Evolutionary conservation across 2,329 filamentous ascomycete species (phyloP).

Genomic region (Camptophora hylomeconis): DNA sequence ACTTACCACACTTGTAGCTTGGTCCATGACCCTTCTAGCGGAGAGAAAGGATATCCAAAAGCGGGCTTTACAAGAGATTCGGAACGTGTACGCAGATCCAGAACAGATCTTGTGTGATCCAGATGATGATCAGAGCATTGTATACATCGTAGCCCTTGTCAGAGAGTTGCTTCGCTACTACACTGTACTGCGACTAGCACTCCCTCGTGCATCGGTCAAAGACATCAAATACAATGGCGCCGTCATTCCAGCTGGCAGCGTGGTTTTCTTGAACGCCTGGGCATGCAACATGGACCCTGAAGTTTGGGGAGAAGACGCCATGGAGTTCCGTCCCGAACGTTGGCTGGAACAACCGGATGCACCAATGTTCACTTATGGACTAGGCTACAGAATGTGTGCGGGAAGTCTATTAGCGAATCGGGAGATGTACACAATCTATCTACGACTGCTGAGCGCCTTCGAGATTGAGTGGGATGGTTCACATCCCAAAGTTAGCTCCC

Average conservation of each 20-base stretch:
- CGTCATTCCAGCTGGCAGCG: constrained; percentile 48
- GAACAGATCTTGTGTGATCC: constrained; percentile 42
- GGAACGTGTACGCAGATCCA: constrained; percentile 39
- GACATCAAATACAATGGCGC: constrained; percentile 46
- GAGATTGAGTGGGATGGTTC: constrained; percentile 40
- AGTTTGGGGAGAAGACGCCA: constrained; percentile 43
- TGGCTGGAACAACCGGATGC: constrained; percentile 53
- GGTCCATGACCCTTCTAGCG: constrained; percentile 49
- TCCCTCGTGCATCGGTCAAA: constrained; percentile 48
- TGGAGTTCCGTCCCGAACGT: constrained; percentile 47
- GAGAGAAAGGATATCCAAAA: constrained; percentile 49
- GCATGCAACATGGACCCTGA: constrained; percentile 53
- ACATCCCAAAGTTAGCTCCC: constrained; percentile 24
- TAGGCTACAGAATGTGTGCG: constrained; percentile 57
- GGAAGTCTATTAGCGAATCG: constrained; percentile 50
- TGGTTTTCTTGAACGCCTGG: constrained; percentile 55
- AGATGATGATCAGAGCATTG: constrained; percentile 50
- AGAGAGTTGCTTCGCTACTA: constrained; percentile 50
- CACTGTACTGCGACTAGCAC: constrained; percentile 48
- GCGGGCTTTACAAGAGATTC: constrained; percentile 45
- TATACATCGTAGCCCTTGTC: constrained; percentile 50
- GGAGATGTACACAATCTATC: constrained; percentile 51
- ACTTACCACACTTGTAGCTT: constrained; percentile 51
- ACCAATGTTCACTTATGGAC: constrained; percentile 51
- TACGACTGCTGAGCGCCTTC: constrained; percentile 50